Base-by-base conservation (phyloP, 2,329 filamentous ascomycete species). In the Penicillium sclerotigenum region DNA sequence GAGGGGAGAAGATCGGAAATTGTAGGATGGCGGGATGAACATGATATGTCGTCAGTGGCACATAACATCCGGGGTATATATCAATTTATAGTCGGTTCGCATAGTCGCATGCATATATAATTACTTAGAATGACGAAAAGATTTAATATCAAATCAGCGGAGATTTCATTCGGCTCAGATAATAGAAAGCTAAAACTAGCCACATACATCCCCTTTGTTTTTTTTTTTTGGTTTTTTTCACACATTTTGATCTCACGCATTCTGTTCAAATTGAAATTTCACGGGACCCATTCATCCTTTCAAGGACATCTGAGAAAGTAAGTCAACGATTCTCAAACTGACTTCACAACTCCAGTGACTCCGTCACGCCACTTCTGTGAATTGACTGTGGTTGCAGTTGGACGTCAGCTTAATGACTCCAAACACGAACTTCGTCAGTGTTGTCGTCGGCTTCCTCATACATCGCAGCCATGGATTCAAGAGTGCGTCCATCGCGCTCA, bases 41-140 rank as follows among this genome's bases (percentile, higher is more conserved):
- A 45, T 54, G 54, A 33, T 47, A 63, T 64, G 56, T 56, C 59
- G 61, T 64, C 61, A 64, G 59, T 34, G 11, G 20, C 37, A 34
- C 38, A 43, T 51, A 31, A 49, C 18, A 48, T 45, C 40, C 26
- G 18, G 14, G 9, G 43, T 46, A 51, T 46, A 51, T 33, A 18
- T 26, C 14, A 48, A 48, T 20, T 37, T n/a, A 43, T 7, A 8
- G 18, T 34, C 5, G 13, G 18, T 22, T 16, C 29, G 33, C 5
- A 14, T 20, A 16, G n/a, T 20, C 5, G n/a, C 20, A 2, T 34
- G 29, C 36, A 36, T 14, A 8, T 4, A 47, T n/a, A n/a, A n/a
- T 18, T 10, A 18, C 20, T 24, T 54, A 16, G 13, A 33, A 34
- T 6, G 24, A 20, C n/a, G 28, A 40, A n/a, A 41, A 41, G 5